Evolutionary conservation across 2,329 filamentous ascomycete genomes (phyloP).

Genomic region (Diplodia corticola): DNA sequence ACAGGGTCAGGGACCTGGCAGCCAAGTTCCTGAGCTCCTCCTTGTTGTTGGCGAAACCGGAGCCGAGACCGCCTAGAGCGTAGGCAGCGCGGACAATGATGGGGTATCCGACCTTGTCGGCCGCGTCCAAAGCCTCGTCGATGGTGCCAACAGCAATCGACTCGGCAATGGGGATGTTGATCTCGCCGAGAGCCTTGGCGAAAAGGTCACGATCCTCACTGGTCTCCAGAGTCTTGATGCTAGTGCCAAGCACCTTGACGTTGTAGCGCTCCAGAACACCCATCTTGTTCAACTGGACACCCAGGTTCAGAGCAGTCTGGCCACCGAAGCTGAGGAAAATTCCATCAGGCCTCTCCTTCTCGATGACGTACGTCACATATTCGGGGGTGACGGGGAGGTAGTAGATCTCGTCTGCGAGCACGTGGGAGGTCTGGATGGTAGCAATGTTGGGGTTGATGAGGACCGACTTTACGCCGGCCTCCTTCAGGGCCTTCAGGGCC

Average conservation of each 20-base stretch:
- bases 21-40: conserved; percentile 94
- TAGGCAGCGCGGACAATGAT: conserved; percentile 98
- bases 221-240: conserved; percentile 88
- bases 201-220: conserved; percentile 97
- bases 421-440: conserved; percentile 96
- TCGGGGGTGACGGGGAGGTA: conserved; percentile 97
- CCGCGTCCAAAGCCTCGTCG: conserved; percentile 88
- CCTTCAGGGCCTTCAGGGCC: conserved; percentile 94
- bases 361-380: conserved; percentile 97
- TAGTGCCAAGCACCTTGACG: conserved; percentile 93
- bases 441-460: conserved; percentile 98
- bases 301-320: conserved; percentile 93
- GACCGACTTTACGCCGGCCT: conserved; percentile 86
- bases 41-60: conserved; percentile 90
- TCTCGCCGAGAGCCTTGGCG: conserved; percentile 92
- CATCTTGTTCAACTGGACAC: conserved; percentile 95
- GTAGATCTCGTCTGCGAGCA: conserved; percentile 95
- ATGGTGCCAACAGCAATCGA: conserved; percentile 90
- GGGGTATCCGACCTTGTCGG: conserved; percentile 85
- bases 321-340: conserved; percentile 97
- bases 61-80: conserved; percentile 91
- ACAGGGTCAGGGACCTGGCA: conserved; percentile 86
- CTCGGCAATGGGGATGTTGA: conserved; percentile 95
- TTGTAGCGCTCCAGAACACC: conserved; percentile 94
- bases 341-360: conserved; percentile 91